Percentiles rank a stretch among this genome's conserved stretches.
Evolutionary conservation across 495 filamentous ascomycete species (phyloP).

Genomic region (Penicillium desertorum): DNA sequence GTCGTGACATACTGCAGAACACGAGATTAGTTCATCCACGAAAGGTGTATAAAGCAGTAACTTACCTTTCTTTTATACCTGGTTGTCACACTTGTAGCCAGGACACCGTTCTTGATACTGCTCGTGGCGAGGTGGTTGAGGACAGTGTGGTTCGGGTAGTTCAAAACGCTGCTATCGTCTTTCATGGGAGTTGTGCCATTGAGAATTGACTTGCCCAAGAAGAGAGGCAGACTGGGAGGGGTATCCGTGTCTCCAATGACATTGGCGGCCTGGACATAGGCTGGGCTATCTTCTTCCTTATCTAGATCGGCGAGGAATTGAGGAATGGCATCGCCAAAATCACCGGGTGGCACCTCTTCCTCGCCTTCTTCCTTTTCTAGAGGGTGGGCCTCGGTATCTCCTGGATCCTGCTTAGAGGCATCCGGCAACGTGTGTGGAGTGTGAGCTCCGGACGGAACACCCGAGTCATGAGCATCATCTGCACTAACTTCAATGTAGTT

Average conservation of each 20-base stretch:
- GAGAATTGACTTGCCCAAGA: conserved; percentile 90
- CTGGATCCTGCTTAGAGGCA: conserved; percentile 33
- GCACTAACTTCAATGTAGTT: conserved; percentile 95
- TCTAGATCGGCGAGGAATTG: conserved; percentile 85
- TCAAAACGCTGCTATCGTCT: conserved; percentile 94
- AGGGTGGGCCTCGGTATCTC: conserved; percentile 42
- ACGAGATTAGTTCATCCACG: conserved; percentile 16
- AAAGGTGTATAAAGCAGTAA: not conserved
- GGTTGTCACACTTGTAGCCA: conserved; percentile 96
- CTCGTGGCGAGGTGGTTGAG: conserved; percentile 97
- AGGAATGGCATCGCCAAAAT: conserved; percentile 64
- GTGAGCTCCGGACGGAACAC: conserved; percentile 40
- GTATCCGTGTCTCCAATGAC: conserved; percentile 72
- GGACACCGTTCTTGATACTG: conserved; percentile 92
- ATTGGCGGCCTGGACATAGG: conserved; percentile 66
- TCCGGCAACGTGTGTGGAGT: conserved; percentile 49
- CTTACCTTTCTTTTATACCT: conserved; percentile 93
- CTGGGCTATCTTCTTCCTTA: conserved; percentile 69
- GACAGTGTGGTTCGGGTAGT: conserved; percentile 95
- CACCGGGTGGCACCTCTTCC: conserved; percentile 47
- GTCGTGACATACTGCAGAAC: conserved; percentile 84
- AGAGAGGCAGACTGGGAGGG: conserved; percentile 84
- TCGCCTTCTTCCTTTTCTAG: conserved; percentile 48
- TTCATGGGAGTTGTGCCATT: conserved; percentile 90
- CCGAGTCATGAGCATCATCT: conserved; percentile 55